Percentiles rank a stretch among this genome's conserved stretches.
phyloP scores from a whole-genome alignment of 2,329 filamentous ascomycete species.

The Aureobasidium sp. region DNA sequence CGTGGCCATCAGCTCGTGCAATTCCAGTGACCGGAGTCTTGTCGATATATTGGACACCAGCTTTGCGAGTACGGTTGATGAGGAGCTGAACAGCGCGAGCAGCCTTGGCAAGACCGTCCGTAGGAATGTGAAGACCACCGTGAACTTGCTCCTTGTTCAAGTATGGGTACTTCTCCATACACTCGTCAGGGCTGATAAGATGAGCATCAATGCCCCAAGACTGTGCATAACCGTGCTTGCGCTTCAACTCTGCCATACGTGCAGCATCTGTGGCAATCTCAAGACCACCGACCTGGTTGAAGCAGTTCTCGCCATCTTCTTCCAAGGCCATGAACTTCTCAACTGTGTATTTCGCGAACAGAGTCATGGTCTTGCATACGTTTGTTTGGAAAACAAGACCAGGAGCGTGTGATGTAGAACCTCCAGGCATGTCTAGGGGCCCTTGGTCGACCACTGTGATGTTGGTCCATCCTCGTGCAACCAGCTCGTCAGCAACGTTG shows the following conservation, averaged over 20 bases:
- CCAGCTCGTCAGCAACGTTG: conserved; percentile 58
- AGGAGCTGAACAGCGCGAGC: conserved; percentile 56
- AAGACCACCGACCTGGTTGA: conserved; percentile 58
- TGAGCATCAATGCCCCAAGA: conserved; percentile 55
- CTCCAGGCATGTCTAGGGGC: conserved; percentile 55
- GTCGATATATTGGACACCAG: conserved; percentile 53
- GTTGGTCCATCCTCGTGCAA: conserved; percentile 54
- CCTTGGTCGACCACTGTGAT: conserved; percentile 61
- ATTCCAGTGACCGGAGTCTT: conserved; percentile 54
- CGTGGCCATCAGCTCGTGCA: conserved; percentile 40
- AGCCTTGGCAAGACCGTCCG: conserved; percentile 54
- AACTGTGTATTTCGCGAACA: conserved; percentile 55
- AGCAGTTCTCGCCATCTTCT: conserved; percentile 45
- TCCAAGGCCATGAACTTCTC: conserved; percentile 52
- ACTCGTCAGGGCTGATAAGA: conserved; percentile 48
- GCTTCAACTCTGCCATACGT: conserved; percentile 54
- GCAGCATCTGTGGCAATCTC: conserved; percentile 56
- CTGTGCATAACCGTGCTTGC: conserved; percentile 53
- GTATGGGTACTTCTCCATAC: conserved; percentile 47
- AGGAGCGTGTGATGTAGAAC: conserved; percentile 59
- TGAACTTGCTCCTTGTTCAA: conserved; percentile 49
- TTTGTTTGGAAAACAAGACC: conserved; percentile 60
- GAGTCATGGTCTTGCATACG: conserved; percentile 50
- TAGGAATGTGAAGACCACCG: conserved; percentile 54
- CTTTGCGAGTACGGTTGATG: conserved; percentile 50